Evolutionary conservation across 108 stramenopile genomes (phyloP), one percentile per base, ranked within the genome.

Genomic region (Nitzschia sp.): DNA sequence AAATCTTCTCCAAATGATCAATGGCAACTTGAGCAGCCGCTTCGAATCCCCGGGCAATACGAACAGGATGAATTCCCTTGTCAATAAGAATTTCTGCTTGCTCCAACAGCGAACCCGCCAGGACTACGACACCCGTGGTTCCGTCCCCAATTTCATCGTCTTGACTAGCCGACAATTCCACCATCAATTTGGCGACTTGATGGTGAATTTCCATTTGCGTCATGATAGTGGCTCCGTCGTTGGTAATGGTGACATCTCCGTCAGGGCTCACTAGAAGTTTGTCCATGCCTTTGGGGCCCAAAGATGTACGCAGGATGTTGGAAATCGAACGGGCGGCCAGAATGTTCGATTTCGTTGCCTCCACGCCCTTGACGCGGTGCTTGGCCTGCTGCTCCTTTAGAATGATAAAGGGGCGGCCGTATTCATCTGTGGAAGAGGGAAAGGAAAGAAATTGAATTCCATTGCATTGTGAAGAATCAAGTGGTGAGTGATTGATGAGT

Each of bases 121-220:
- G 80, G 15, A 99, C 98, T 5, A 98, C 98, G 23, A 99, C 98
- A 8, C 98, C 98, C 3, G 99, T 99, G 47, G 99, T 99, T 22
- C 99, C 99, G 58, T 99, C 99, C 13, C 99, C 99, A 69, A 99
- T 98, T 85, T 99, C 99, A 65, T 98, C 95, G 80, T 99, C 99
- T 84, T 98, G 97, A 32, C 90, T 94, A 41, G 83, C 69, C 0
- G 92, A 88, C 16, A 99, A 85, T 83, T 98, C 99, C 23, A 99
- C 99, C 79, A 99, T 89, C 73, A 99, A 81, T 58, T 90, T 84
- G 53, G 98, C 98, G 16, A 98, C 97, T 74, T 94, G 94, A 63
- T 97, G 95, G 73, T 96, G 82, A 28, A 98, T 94, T 64, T 95
- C 88, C 95, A 98, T 93, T 63, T 95, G 92, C 52, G 88, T 69